These are phyloP conservation scores for Protomyces arabidopsidicola DNA, from an alignment of 1,139 yeast species.

Conservation along the genomic window DNA sequence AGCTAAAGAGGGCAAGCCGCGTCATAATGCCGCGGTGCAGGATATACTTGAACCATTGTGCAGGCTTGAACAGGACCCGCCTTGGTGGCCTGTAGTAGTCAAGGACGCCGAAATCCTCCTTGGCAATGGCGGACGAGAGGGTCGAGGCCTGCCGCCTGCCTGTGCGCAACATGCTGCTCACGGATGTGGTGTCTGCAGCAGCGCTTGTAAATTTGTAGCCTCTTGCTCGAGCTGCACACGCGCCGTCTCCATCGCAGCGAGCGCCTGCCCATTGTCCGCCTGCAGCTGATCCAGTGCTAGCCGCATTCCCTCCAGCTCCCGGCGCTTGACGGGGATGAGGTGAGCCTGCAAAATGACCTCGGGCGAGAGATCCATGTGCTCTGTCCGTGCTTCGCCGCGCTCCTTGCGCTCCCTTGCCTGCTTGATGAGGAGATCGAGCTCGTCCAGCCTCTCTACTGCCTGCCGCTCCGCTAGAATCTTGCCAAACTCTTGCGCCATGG, in stretches of 20 bases:
- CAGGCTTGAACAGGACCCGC: neutral
- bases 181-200: neutral
- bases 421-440: slow-evolving; percentile 12
- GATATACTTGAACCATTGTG: neutral
- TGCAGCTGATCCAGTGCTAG: neutral
- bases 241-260: neutral
- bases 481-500: slow-evolving; percentile 8
- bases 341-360: slow-evolving; percentile 19
- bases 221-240: neutral
- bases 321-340: slow-evolving; percentile 13
- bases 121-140: neutral
- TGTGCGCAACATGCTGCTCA: neutral
- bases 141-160: neutral
- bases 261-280: neutral
- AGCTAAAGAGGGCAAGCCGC: neutral
- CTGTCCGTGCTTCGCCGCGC: neutral
- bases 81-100: neutral
- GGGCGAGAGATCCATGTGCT: slow-evolving; percentile 11
- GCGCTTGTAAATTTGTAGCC: neutral
- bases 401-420: slow-evolving; percentile 8
- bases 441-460: slow-evolving; percentile 12
- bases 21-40: neutral
- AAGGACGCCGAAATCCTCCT: neutral
- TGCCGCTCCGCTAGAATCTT: slow-evolving; percentile 15
- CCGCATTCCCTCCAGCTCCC: slow-evolving; percentile 3